Conservation (phyloP, 1,284 basidiomycete genomes). For the Puccinia coronata region DNA sequence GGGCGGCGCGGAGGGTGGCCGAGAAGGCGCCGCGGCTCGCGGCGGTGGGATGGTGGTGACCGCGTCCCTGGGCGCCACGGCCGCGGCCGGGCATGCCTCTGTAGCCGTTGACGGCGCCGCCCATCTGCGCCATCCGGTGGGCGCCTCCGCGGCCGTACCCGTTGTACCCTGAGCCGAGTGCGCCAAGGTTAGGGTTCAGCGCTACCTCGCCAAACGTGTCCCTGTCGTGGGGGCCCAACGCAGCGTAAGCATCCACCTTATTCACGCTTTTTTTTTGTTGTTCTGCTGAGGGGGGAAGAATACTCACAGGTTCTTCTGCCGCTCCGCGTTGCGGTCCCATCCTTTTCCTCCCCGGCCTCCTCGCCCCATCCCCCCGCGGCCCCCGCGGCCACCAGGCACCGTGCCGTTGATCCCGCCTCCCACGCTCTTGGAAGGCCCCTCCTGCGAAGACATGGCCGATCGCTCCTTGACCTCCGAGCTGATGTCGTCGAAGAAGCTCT, state of each 20-base stretch:
- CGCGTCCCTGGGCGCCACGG: not conserved
- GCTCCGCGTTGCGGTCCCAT: conserved; percentile 44
- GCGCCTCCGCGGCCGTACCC: conserved; percentile 40
- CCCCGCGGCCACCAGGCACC: too few relatives aligned
- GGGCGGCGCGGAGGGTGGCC: not conserved
- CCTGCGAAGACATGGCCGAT: conserved; percentile 18
- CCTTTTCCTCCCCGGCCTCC: conserved; percentile 31
- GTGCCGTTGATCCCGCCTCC: not conserved
- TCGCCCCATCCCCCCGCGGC: not conserved
- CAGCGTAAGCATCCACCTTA: too few relatives aligned
- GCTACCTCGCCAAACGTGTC: conserved; percentile 48
- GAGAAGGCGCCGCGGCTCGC: not conserved
- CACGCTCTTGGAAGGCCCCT: not conserved
- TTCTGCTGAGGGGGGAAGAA: not conserved
- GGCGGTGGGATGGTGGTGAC: not conserved
- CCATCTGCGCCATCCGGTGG: conserved; percentile 16
- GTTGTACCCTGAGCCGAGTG: conserved; percentile 47
- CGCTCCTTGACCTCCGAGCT: conserved; percentile 45
- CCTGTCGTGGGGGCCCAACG: not conserved
- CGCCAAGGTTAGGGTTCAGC: conserved; percentile 40
- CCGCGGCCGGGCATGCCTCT: conserved; percentile 23
- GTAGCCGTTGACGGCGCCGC: not conserved
- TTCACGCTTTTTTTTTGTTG: too few relatives aligned
- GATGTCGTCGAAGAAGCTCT: conserved; percentile 49
- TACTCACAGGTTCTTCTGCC: conserved; percentile 47